phyloP scores from a whole-genome alignment of 1,284 basidiomycete genomes.

The Leccinum solheimii region DNA sequence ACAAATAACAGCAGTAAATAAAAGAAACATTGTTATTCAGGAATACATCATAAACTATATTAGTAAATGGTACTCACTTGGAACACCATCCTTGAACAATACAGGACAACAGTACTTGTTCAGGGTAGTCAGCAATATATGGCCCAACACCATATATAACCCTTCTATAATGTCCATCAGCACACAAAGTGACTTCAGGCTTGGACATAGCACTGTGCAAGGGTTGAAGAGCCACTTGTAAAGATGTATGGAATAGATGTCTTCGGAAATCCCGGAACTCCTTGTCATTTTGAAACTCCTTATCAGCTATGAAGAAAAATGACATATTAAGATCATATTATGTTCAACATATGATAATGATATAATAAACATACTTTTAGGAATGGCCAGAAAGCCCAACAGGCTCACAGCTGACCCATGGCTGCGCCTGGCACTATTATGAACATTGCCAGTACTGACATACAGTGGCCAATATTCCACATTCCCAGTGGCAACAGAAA shows the following conservation, averaged over 20 bases:
- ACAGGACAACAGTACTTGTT: too few relatives aligned
- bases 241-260: not conserved
- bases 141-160: too few relatives aligned
- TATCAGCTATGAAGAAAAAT: not conserved
- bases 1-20: not conserved
- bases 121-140: too few relatives aligned
- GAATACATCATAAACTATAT: not conserved
- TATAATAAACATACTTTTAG: not conserved
- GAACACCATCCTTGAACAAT: too few relatives aligned
- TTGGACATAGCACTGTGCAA: too few relatives aligned
- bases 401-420: not conserved
- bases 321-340: too few relatives aligned
- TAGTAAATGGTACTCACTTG: not conserved
- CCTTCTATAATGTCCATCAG: too few relatives aligned
- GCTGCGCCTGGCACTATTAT: not conserved
- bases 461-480: not conserved
- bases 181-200: too few relatives aligned
- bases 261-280: not conserved
- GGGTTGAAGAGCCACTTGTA: not conserved
- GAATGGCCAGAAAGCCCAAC: not conserved
- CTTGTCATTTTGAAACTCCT: not conserved
- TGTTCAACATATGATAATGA: not conserved
- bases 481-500: conserved; percentile 6
- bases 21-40: not conserved
- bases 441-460: not conserved